Evolutionary conservation across 305 asterid species (phyloP).

Genomic region (Fraxinus baroniana): DNA sequence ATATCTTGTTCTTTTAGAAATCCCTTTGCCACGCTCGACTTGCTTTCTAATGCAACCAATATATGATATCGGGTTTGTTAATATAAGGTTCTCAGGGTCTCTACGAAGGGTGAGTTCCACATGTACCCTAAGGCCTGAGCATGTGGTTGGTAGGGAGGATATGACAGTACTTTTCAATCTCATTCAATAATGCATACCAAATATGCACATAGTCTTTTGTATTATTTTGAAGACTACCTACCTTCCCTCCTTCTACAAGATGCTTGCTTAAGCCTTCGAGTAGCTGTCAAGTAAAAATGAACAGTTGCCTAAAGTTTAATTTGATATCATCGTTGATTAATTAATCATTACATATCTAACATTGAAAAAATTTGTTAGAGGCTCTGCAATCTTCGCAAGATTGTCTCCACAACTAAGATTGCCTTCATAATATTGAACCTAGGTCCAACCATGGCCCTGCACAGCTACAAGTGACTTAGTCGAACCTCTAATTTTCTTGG

Average conservation of each 20-base stretch:
- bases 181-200: not conserved
- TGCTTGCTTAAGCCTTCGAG: not conserved
- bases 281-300: not conserved
- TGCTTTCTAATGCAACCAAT: slow-evolving; percentile 13
- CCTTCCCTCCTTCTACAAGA: not conserved
- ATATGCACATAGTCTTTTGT: not conserved
- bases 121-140: not conserved
- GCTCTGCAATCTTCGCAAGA: slow-evolving; percentile 78
- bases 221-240: not conserved
- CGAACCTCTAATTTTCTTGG: not conserved
- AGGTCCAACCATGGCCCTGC: not conserved
- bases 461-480: not conserved
- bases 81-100: slow-evolving; percentile 90
- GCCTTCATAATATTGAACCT: slow-evolving; percentile 44
- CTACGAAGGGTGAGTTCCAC: slow-evolving; percentile 76
- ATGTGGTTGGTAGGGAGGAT: not conserved
- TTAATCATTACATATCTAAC: not conserved
- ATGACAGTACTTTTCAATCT: not conserved
- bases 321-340: slow-evolving; percentile 2
- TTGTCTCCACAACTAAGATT: slow-evolving; percentile 85
- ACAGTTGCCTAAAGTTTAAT: not conserved
- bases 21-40: not conserved
- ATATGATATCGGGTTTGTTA: slow-evolving; percentile 54
- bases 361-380: slow-evolving; percentile 33
- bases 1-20: slow-evolving; percentile 16